Evolutionary conservation across 139 green algal species (phyloP).

Genomic region (Medakamo hakoo): DNA sequence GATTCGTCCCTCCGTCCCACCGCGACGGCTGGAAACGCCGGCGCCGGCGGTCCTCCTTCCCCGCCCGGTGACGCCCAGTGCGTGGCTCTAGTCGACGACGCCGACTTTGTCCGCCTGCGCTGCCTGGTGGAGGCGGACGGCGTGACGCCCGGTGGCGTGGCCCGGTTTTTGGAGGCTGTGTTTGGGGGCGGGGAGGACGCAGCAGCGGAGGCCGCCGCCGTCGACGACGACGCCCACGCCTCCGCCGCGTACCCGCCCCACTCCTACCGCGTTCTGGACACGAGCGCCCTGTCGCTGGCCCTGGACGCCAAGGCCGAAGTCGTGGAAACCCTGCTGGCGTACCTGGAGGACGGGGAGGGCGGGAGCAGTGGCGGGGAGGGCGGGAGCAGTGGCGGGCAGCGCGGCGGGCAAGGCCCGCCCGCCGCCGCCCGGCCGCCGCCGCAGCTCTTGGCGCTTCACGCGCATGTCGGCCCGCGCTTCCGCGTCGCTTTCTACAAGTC

Average conservation of each 20-base stretch:
- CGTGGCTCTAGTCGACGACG: slow-evolving; percentile 41
- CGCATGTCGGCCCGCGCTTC: slow-evolving; percentile 6
- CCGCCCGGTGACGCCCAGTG: slow-evolving; percentile 33
- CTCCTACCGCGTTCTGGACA: slow-evolving; percentile 13
- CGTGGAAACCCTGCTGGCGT: slow-evolving; percentile 57
- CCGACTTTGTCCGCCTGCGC: slow-evolving; percentile 39
- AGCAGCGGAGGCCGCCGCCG: neutral
- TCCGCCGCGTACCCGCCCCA: neutral
- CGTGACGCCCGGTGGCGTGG: slow-evolving; percentile 19
- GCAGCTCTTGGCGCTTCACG: slow-evolving; percentile 15
- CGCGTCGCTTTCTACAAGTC: slow-evolving; percentile 28
- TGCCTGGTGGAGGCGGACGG: slow-evolving; percentile 27
- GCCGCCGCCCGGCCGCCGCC: no score
- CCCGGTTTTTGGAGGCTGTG: slow-evolving; percentile 28
- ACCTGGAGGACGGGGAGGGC: slow-evolving; percentile 30
- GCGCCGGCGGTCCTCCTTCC: neutral
- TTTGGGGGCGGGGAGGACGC: slow-evolving; percentile 16
- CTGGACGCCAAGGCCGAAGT: slow-evolving; percentile 50
- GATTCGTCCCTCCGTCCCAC: neutral
- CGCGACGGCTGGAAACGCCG: neutral
- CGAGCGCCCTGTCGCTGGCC: slow-evolving; percentile 7
- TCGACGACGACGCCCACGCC: neutral
- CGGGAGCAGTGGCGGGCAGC: no score
- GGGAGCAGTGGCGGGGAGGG: no score
- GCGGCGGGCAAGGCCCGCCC: no score